Conservation (phyloP, 176 grass and related monocot species). For the Leersia perrieri region DNA sequence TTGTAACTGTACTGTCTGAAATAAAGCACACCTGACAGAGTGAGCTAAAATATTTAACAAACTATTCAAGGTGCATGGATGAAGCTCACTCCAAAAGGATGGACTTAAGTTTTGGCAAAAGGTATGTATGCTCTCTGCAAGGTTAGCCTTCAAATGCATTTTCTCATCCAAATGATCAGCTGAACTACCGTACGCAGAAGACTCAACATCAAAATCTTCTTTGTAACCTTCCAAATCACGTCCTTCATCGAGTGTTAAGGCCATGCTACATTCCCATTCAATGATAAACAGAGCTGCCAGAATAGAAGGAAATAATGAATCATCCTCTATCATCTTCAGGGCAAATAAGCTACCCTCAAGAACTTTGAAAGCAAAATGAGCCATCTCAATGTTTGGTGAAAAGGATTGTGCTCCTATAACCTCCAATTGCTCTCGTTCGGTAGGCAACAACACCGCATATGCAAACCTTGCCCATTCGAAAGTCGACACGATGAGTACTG, state of each 20-base stretch:
- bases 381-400: conserved; percentile 38
- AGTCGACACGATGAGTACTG: conserved; percentile 43
- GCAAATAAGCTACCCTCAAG: conserved; percentile 68
- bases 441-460: conserved; percentile 44
- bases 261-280: conserved; percentile 78
- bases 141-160: conserved; percentile 46
- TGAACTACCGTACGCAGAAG: conserved; percentile 15
- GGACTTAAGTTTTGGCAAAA: conserved; percentile 52
- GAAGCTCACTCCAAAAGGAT: conserved; percentile 62
- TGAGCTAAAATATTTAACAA: conserved; percentile 67
- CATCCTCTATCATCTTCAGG: conserved; percentile 46
- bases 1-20: conserved; percentile 44
- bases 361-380: conserved; percentile 63
- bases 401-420: conserved; percentile 41
- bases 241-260: conserved; percentile 38
- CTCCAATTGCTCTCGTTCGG: conserved; percentile 28
- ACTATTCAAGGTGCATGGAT: conserved; percentile 47
- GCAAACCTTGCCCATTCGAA: conserved; percentile 62
- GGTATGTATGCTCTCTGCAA: conserved; percentile 57
- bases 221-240: conserved; percentile 30
- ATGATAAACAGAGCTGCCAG: conserved; percentile 74
- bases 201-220: conserved; percentile 11
- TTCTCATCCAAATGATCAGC: conserved; percentile 29
- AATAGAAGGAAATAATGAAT: conserved; percentile 56
- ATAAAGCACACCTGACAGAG: conserved; percentile 72